A percentile compares a stretch with the other conserved stretches of the same genome.
Evolutionary conservation across 148 eudicot species (phyloP).

Genomic region (Fallopia convolvulus): DNA sequence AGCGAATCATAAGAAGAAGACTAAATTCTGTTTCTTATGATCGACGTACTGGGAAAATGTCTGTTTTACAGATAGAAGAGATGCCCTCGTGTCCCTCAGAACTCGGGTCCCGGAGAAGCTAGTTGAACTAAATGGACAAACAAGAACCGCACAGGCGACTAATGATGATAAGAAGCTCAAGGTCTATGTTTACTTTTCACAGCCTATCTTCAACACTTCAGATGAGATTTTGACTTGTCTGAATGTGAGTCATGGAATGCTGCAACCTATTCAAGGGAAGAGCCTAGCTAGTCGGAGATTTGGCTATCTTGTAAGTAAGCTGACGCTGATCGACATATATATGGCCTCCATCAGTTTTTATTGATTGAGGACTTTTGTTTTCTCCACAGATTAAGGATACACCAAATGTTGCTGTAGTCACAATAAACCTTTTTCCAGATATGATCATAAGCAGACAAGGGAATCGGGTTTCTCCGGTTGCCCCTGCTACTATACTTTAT

Average conservation of each 20-base stretch:
- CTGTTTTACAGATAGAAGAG: slow-evolving; percentile 62
- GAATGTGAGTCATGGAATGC: slow-evolving; percentile 45
- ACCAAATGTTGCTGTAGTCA: slow-evolving; percentile 42
- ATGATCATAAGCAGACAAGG: slow-evolving; percentile 64
- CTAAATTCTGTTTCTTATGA: not conserved
- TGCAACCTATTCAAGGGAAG: slow-evolving; percentile 54
- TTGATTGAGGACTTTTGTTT: not conserved
- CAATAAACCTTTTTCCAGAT: slow-evolving; percentile 53
- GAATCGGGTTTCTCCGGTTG: slow-evolving; percentile 60
- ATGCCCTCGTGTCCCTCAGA: slow-evolving; percentile 51
- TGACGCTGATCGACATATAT: not conserved
- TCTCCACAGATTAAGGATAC: slow-evolving; percentile 48
- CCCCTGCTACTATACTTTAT: slow-evolving; percentile 79
- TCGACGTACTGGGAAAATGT: not conserved
- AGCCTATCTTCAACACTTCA: slow-evolving; percentile 76
- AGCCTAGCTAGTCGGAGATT: slow-evolving; percentile 58
- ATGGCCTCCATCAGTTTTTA: not conserved
- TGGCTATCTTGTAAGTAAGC: slow-evolving; percentile 59
- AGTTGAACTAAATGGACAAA: slow-evolving; percentile 55
- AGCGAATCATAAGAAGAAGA: slow-evolving; percentile 4
- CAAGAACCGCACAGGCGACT: slow-evolving; percentile 76
- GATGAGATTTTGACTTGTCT: slow-evolving; percentile 51
- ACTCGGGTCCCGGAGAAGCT: slow-evolving; percentile 68
- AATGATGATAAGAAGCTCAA: slow-evolving; percentile 51
- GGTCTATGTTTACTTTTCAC: slow-evolving; percentile 72